Conservation (phyloP, 106 monocot genomes). For the Posidonia australis region DNA sequence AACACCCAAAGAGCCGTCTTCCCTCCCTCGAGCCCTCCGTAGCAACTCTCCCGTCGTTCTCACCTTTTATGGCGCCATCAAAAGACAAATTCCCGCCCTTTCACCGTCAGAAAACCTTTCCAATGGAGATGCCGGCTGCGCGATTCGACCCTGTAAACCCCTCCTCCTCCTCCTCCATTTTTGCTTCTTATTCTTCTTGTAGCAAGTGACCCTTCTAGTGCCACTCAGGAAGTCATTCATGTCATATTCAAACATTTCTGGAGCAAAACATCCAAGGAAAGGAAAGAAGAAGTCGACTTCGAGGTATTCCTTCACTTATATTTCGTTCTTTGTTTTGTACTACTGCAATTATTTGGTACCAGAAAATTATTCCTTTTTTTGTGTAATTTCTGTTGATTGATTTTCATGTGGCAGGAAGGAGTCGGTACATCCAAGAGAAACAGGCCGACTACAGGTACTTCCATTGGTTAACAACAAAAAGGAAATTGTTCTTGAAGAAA, state of each 20-base stretch:
- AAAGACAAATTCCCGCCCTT: not conserved
- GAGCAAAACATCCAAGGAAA: conserved; percentile 2
- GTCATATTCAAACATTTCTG: conserved; percentile 21
- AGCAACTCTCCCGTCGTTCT: too few relatives aligned
- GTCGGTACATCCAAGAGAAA: conserved; percentile 48
- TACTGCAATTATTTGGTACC: too few relatives aligned
- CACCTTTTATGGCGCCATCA: too few relatives aligned
- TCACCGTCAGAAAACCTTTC: not conserved
- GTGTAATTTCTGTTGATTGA: not conserved
- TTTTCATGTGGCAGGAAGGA: conserved; percentile 20
- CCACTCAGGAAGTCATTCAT: conserved; percentile 11
- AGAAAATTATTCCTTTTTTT: too few relatives aligned
- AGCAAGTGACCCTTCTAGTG: not conserved
- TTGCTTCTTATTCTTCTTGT: not conserved
- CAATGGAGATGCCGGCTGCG: not conserved
- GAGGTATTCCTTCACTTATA: not conserved
- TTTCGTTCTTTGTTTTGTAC: too few relatives aligned
- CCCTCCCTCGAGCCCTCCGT: too few relatives aligned
- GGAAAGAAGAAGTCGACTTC: not conserved
- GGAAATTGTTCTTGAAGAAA: not conserved
- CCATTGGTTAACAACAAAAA: too few relatives aligned
- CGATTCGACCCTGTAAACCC: conserved; percentile 3
- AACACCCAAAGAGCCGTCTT: too few relatives aligned
- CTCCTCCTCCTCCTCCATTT: not conserved
- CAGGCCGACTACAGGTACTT: conserved; percentile 42